Base-by-base conservation (phyloP, 2,329 filamentous ascomycete genomes). In the Diplodia sapinea region DNA sequence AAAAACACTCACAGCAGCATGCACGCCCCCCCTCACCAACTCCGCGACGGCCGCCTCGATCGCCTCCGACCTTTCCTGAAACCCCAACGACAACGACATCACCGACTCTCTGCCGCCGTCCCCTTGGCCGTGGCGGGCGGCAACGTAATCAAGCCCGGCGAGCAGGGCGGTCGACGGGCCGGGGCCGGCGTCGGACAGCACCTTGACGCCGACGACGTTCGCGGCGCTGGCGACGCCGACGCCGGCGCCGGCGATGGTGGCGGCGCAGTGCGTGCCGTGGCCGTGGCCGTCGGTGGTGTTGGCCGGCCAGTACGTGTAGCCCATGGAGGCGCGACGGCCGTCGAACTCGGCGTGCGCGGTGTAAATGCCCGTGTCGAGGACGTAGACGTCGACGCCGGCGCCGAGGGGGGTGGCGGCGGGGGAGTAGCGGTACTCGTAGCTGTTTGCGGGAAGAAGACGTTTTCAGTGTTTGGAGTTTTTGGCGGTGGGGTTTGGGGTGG, bases 321-420 rank as follows among this genome's bases (percentile, higher is more conserved):
- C 76, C 69, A 71, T 74, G 11, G 61, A 66, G 11, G 75, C 76
- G n/a, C n/a, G n/a, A 17, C 76, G 73, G 33, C 74, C 74, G 13
- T 69, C 71, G 36, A 78, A 78, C 8, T 78, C 78, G 9, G 75
- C 65, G 77, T 91, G 89, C 6, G 81, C 80, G 47, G 79, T 78
- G 66, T 79, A 79, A 74, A 91, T 86, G 71, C 89, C 89, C 6
- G 88, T 90, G 77, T 91, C 89, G 50, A 91, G 84, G 29, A 91
- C 79, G 74, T 87, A 91, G 33, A 83, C 84, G 26, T 85, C 88
- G 72, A 78, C 78, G 66, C 71, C 70, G 38, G 71, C 69, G 66
- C 67, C 67, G n/a, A 65, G 40, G 40, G 40, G 7, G 4, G 36
- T 36, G 29, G 55, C 47, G 8, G 17, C 20, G 43, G 23, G 0